A percentile compares a stretch with the other conserved stretches of the same genome.
Conservation (phyloP, 495 filamentous ascomycete species). For the Zalerion maritima region DNA sequence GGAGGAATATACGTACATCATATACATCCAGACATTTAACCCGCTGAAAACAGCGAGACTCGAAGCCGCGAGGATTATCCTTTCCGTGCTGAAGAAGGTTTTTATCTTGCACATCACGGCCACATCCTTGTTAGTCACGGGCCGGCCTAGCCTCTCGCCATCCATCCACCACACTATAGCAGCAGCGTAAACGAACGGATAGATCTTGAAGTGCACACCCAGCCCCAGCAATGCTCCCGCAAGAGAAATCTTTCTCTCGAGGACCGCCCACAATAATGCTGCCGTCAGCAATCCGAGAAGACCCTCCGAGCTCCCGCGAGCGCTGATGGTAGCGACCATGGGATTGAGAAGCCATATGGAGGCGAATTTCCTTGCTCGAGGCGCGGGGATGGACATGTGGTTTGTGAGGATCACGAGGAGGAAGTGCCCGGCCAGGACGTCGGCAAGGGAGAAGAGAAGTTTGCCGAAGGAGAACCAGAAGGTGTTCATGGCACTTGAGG, state of each 20-base stretch:
- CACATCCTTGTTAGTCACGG: not conserved
- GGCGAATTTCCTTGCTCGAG: constrained; percentile 52
- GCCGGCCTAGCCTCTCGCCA: constrained; percentile 21
- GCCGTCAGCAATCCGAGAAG: constrained; percentile 71
- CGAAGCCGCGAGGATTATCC: constrained; percentile 45
- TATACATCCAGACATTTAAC: constrained; percentile 67
- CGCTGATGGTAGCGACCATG: constrained; percentile 95
- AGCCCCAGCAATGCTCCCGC: constrained; percentile 70
- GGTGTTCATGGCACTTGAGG: constrained; percentile 14
- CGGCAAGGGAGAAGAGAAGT: constrained; percentile 65
- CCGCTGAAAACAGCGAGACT: constrained; percentile 55
- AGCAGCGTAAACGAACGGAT: constrained; percentile 85
- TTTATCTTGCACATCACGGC: not conserved
- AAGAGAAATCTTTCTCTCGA: constrained; percentile 39
- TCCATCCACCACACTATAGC: constrained; percentile 85
- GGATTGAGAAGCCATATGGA: constrained; percentile 89
- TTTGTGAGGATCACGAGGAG: constrained; percentile 45
- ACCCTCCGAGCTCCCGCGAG: constrained; percentile 84
- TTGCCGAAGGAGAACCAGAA: constrained; percentile 78
- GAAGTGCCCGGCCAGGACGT: constrained; percentile 80
- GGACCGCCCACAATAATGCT: constrained; percentile 66
- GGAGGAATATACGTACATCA: constrained; percentile 35
- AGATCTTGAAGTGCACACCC: constrained; percentile 94
- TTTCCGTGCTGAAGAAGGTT: constrained; percentile 44
- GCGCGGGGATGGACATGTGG: constrained; percentile 15